These are phyloP conservation scores for Aspergillus unguis DNA, from an alignment of 2,329 filamentous ascomycete genomes.

Conservation along the genomic window DNA sequence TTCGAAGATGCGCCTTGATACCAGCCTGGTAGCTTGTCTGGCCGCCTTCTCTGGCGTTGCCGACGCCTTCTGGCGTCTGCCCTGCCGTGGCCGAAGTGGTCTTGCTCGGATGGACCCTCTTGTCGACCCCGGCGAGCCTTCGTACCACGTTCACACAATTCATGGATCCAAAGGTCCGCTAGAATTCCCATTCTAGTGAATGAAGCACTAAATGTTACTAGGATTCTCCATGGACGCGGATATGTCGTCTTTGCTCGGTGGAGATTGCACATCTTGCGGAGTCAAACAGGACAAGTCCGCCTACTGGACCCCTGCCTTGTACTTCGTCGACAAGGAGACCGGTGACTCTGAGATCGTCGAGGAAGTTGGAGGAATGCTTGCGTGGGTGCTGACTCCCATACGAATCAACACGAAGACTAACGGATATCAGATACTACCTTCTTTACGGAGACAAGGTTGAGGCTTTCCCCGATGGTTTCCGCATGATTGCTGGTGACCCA, in stretches of 20 bases:
- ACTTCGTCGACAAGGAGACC: constrained; percentile 66
- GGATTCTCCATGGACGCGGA: constrained; percentile 62
- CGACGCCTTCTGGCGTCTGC: constrained; percentile 84
- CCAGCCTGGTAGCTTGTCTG: constrained; percentile 25
- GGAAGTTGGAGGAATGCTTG: constrained; percentile 79
- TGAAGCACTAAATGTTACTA: constrained; percentile 34
- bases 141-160: constrained; percentile 69
- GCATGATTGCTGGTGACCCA: constrained; percentile 76
- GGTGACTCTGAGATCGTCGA: constrained; percentile 65
- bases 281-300: constrained; percentile 80
- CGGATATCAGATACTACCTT: constrained; percentile 70
- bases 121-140: constrained; percentile 57
- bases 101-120: constrained; percentile 75
- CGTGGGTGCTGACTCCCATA: constrained; percentile 56
- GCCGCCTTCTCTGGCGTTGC: constrained; percentile 36
- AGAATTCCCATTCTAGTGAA: no score
- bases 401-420: constrained; percentile 2
- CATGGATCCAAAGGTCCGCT: constrained; percentile 67
- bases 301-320: constrained; percentile 79
- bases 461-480: constrained; percentile 73
- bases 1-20: constrained; percentile 16
- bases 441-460: constrained; percentile 63
- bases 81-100: constrained; percentile 69
- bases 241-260: constrained; percentile 56
- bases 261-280: constrained; percentile 74